Evolutionary conservation across 208 protist genomes (phyloP), one percentile per base, ranked within the genome.

Genomic region (Endotrypanum monterogeii): DNA sequence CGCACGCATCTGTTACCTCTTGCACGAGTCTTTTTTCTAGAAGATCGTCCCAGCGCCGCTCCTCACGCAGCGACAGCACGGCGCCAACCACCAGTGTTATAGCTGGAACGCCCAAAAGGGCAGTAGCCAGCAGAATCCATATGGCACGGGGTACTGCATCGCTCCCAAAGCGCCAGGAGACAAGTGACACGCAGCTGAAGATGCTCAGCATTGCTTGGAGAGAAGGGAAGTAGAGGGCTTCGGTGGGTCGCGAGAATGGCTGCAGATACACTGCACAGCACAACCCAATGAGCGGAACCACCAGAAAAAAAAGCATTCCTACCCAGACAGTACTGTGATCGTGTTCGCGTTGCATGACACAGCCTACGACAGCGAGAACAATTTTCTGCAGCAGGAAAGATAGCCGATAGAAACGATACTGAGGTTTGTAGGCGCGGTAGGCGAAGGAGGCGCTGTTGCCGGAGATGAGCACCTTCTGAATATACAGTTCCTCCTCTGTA

Each of bases 301-400:
- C 39, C 57, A 87, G 54, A 20, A 93, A 84, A 56, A 93, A 73
- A 30, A 71, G 54, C 35, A 92, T 74, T 41, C 87, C 87, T 1
- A 89, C 37, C 84, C 84, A 89, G 52, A 70, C 61, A 28, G 70
- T 20, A 28, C 73, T 14, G 12, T 62, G 32, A 14, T 55, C 25
- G 11, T 80, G 28, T 4, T 76, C 80, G 12, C 72, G 52, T 32
- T 78, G 69, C 55, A 83, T 87, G 11, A 88, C 41, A 70, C 61
- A 73, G 55, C 80, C 72, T 18, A 91, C 81, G 30, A 84, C n/a
- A n/a, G 80, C 85, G 0, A 95, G 50, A 4, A 91, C 37, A 44
- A 91, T 74, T 50, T 90, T 92, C 68, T 95, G 89, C 56, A 90
- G 20, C 32, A 95, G 54, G 67, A 93, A 91, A 16, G 72, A 80